phyloP scores from a whole-genome alignment of 2,329 filamentous ascomycete genomes.

The Zelopaecilomyces penicillatus region DNA sequence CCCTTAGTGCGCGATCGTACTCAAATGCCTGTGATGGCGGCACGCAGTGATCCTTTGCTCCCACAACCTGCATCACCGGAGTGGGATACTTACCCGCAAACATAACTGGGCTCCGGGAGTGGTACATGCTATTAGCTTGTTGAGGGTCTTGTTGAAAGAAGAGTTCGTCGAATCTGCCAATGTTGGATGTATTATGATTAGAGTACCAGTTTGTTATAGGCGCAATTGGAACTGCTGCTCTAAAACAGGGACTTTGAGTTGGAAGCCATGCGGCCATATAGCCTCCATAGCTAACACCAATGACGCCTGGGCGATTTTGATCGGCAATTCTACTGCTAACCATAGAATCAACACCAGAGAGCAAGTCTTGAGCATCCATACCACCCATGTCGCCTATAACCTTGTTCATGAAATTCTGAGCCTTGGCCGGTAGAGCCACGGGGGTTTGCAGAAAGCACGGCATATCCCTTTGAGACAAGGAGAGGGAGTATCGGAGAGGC shows the following conservation, averaged over 20 bases:
- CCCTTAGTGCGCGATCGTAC: background rate
- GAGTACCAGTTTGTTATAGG: slow-evolving; percentile 2
- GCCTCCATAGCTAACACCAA: slow-evolving; percentile 2
- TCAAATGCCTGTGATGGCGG: background rate
- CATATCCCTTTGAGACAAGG: slow-evolving; percentile 5
- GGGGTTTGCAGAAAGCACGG: slow-evolving; percentile 9
- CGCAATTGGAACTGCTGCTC: background rate
- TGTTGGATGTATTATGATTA: slow-evolving; percentile 1
- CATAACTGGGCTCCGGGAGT: slow-evolving; percentile 2
- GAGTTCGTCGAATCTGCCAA: slow-evolving; percentile 1
- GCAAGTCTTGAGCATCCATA: slow-evolving; percentile 2
- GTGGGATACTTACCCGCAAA: background rate
- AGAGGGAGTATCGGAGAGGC: background rate
- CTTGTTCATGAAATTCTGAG: slow-evolving; percentile 36
- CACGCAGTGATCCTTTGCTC: slow-evolving; percentile 1
- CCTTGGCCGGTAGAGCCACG: slow-evolving; percentile 29
- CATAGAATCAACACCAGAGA: slow-evolving; percentile 1
- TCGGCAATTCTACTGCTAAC: background rate
- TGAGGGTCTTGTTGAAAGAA: background rate
- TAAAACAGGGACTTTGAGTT: background rate
- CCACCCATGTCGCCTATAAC: slow-evolving; percentile 36
- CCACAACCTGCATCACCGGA: background rate
- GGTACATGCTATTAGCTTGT: background rate
- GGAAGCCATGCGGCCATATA: slow-evolving; percentile 1
- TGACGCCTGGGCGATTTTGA: background rate